These are phyloP conservation scores for Colletotrichum nymphaeae DNA, from an alignment of 2,329 filamentous ascomycete species.

Conservation along the genomic window DNA sequence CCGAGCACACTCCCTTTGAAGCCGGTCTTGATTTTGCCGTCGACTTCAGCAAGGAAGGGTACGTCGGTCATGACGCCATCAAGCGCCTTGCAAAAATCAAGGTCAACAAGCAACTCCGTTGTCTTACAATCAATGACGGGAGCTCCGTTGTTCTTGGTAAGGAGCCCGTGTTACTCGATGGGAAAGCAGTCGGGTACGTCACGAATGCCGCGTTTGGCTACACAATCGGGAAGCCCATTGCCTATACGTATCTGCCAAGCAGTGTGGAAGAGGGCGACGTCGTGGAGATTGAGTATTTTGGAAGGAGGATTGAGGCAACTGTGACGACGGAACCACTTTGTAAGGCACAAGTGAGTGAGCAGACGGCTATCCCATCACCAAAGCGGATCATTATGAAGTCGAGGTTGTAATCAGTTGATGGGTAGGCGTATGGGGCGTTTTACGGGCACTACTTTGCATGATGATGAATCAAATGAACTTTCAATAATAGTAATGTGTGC, in stretches of 20 bases:
- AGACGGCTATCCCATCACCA: background rate
- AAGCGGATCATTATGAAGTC: background rate
- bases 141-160: slow-evolving; percentile 69
- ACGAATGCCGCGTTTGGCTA: slow-evolving; percentile 72
- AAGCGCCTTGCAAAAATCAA: slow-evolving; percentile 49
- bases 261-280: slow-evolving; percentile 56
- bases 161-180: slow-evolving; percentile 67
- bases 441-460: background rate
- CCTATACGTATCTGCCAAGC: slow-evolving; percentile 67
- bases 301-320: slow-evolving; percentile 63
- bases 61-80: slow-evolving; percentile 63
- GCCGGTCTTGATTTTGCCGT: slow-evolving; percentile 65
- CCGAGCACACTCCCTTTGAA: slow-evolving; percentile 71
- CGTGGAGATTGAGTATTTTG: slow-evolving; percentile 73
- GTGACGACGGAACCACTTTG: slow-evolving; percentile 62
- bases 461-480: background rate
- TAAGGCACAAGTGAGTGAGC: slow-evolving; percentile 31
- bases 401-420: background rate
- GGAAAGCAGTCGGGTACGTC: slow-evolving; percentile 64
- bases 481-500: too few relatives aligned
- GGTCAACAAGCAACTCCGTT: slow-evolving; percentile 52
- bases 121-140: slow-evolving; percentile 67
- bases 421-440: background rate
- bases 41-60: slow-evolving; percentile 57
- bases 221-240: slow-evolving; percentile 67